Percentiles rank a stretch among this genome's conserved stretches.
phyloP scores from a whole-genome alignment of 257 asterid species.

The Nemophila menziesii region DNA sequence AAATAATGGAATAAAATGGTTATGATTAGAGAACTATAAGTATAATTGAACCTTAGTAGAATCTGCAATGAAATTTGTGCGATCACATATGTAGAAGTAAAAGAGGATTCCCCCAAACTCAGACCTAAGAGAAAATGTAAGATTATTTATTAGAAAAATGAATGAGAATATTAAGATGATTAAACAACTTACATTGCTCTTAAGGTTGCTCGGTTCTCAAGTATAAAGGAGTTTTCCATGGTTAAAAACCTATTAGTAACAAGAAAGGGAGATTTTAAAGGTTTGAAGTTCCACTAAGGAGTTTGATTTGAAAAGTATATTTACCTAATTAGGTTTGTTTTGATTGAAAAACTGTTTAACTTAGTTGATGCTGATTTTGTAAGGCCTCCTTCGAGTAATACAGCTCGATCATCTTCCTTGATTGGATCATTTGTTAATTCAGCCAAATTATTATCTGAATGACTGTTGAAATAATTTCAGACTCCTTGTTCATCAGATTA shows the following conservation, averaged over 20 bases:
- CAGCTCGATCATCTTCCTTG: conserved; percentile 77
- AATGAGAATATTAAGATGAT: conserved; percentile 4
- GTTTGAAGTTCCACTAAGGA: conserved; percentile 9
- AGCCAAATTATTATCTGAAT: conserved; percentile 67
- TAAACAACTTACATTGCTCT: conserved; percentile 30
- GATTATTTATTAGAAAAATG: conserved; percentile 11
- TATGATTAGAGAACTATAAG: background rate
- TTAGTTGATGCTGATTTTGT: conserved; percentile 57
- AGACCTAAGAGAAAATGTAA: conserved; percentile 46
- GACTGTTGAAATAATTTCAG: conserved; percentile 28
- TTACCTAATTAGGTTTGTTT: conserved; percentile 69
- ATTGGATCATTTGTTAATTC: conserved; percentile 45
- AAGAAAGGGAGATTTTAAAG: conserved; percentile 13
- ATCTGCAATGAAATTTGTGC: conserved; percentile 71
- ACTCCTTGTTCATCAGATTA: too few relatives aligned
- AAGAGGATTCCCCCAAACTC: conserved; percentile 79
- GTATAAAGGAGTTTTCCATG: conserved; percentile 41
- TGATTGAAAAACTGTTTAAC: conserved; percentile 42
- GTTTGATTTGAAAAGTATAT: conserved; percentile 7
- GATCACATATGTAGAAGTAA: conserved; percentile 83
- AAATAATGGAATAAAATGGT: background rate
- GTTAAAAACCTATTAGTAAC: conserved; percentile 27
- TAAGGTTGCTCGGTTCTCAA: conserved; percentile 33
- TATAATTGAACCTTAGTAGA: conserved; percentile 58
- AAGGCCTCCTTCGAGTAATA: conserved; percentile 80